Evolutionary conservation across 345 rosid species (phyloP).

Genomic region (Lepidium aucheri): DNA sequence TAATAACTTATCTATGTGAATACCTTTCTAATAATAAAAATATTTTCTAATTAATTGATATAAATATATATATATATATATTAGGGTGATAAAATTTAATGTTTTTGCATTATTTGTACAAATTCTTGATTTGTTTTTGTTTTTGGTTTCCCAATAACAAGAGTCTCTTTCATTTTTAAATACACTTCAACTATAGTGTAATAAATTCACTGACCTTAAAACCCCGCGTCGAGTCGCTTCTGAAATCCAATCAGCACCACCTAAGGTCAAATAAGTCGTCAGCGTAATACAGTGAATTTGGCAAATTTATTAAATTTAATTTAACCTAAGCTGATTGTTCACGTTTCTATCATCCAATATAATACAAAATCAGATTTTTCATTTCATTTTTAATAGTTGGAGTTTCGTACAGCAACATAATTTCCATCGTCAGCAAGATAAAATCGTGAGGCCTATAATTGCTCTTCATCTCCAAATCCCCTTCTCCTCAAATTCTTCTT

Average conservation of each 20-base stretch:
- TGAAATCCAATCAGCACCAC: conserved; percentile 7
- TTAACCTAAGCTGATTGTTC: background rate
- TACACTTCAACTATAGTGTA: background rate
- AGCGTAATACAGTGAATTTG: background rate
- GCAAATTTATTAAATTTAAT: background rate
- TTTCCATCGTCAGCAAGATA: conserved; percentile 5
- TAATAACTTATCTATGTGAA: too few relatives aligned
- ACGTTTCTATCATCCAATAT: conserved; percentile 5
- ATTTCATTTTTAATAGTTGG: background rate
- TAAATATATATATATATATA: too few relatives aligned
- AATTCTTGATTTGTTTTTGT: too few relatives aligned
- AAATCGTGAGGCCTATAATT: conserved; percentile 17
- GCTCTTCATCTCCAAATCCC: background rate
- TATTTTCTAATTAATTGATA: too few relatives aligned
- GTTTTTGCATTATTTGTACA: too few relatives aligned
- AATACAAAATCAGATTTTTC: background rate
- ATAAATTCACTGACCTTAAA: background rate
- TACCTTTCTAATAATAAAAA: too few relatives aligned
- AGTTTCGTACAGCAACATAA: conserved; percentile 7
- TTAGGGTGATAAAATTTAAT: too few relatives aligned
- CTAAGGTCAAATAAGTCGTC: conserved; percentile 12
- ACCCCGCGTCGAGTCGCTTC: background rate
- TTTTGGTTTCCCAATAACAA: too few relatives aligned
- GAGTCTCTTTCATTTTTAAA: background rate
- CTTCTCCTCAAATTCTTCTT: background rate